phyloP scores from a whole-genome alignment of 2,329 filamentous ascomycete genomes.

The Trichoderma endophyticum region DNA sequence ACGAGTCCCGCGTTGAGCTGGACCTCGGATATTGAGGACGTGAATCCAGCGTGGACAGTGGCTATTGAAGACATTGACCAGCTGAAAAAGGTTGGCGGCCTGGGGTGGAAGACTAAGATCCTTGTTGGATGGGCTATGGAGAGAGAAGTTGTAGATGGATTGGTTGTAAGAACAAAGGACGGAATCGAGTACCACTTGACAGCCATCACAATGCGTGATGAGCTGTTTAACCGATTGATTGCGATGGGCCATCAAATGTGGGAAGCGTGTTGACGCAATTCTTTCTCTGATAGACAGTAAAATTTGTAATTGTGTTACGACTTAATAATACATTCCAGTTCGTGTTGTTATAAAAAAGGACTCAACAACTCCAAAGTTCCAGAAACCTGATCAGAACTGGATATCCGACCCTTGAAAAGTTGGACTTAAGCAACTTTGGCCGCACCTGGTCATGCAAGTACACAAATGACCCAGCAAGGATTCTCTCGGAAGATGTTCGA shows the following conservation, averaged over 20 bases:
- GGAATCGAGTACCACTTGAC: constrained; percentile 62
- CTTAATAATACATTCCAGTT: neutral
- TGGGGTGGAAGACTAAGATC: constrained; percentile 82
- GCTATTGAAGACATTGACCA: constrained; percentile 68
- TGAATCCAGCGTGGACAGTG: constrained; percentile 66
- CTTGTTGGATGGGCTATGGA: constrained; percentile 77
- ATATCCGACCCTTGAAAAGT: neutral
- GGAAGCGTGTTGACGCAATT: constrained; percentile 49
- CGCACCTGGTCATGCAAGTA: neutral
- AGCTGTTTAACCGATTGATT: constrained; percentile 76
- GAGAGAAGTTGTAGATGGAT: constrained; percentile 70
- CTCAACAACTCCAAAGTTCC: neutral
- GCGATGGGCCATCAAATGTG: constrained; percentile 79
- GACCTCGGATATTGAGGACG: constrained; percentile 51
- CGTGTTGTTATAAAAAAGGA: neutral
- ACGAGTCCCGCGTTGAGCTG: constrained; percentile 67
- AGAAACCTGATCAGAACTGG: neutral
- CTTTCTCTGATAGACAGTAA: neutral
- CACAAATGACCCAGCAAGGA: neutral
- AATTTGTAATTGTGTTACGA: neutral
- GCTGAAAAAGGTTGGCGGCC: constrained; percentile 73
- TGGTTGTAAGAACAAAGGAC: constrained; percentile 61
- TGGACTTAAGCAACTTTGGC: constrained; percentile 5
- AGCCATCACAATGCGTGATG: constrained; percentile 68
- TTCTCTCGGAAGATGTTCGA: neutral